phyloP scores from a whole-genome alignment of 306 rosid genomes.

The apple (Malus domestica) region ASM211411v1 NC_041799.1:39318001-39318500 shows the following conservation, averaged over 20 bases:
- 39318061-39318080: conserved; percentile 98
- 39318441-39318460: conserved; percentile 83
- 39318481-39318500: conserved; percentile 71
- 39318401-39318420: conserved; percentile 74
- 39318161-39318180: conserved; percentile 85
- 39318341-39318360: conserved; percentile 88
- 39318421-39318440: conserved; percentile 96
- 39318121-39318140: conserved; percentile 66
- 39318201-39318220: conserved; percentile 85
- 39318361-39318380: conserved; percentile 74
- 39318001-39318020: conserved; percentile 87
- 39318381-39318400: conserved; percentile 70
- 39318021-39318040: conserved; percentile 75
- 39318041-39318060: conserved; percentile 85
- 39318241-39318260: conserved; percentile 48
- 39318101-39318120: conserved; percentile 87
- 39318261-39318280: neutral
- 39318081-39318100: conserved; percentile 88
- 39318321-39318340: neutral
- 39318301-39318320: neutral
- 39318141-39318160: conserved; percentile 91
- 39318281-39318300: neutral
- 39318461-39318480: conserved; percentile 93
- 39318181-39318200: conserved; percentile 91
- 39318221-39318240: conserved; percentile 72